These are phyloP conservation scores for Apiospora sp. DNA, from an alignment of 2,329 filamentous ascomycete species.

Conservation along the genomic window DNA sequence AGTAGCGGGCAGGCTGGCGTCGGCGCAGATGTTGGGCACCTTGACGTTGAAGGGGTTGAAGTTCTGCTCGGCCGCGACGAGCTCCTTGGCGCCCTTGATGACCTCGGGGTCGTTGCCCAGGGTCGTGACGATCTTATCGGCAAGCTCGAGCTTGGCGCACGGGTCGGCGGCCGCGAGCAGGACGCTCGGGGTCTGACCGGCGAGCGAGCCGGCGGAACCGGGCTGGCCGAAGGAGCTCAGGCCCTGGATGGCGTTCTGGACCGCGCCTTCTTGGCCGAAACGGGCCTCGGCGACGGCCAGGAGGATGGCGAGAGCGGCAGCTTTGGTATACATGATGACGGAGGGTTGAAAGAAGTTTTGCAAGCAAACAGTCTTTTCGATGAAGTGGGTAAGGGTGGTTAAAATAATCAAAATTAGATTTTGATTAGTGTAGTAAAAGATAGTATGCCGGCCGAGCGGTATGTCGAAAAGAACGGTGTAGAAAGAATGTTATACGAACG, in stretches of 20 bases:
- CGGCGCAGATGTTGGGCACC: constrained; percentile 69
- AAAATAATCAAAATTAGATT: background rate
- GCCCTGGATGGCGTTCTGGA: constrained; percentile 61
- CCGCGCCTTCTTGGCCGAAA: constrained; percentile 70
- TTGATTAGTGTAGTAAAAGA: constrained; percentile 16
- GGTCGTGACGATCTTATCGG: constrained; percentile 68
- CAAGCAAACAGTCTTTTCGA: constrained; percentile 22
- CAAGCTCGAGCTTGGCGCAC: constrained; percentile 71
- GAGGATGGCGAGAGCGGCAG: constrained; percentile 49
- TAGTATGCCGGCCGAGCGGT: constrained; percentile 42
- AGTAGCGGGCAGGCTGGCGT: constrained; percentile 68
- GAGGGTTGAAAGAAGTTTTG: constrained; percentile 26
- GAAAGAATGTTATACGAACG: constrained; percentile 43
- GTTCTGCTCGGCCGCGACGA: constrained; percentile 76
- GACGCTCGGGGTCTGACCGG: constrained; percentile 66
- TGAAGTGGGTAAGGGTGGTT: constrained; percentile 1
- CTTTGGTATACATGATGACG: constrained; percentile 52
- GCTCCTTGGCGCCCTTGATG: constrained; percentile 66
- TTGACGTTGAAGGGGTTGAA: constrained; percentile 71
- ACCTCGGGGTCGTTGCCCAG: constrained; percentile 68
- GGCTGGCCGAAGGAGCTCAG: constrained; percentile 63
- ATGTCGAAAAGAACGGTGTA: constrained; percentile 36
- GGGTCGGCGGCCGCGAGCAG: constrained; percentile 71
- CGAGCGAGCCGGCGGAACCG: constrained; percentile 69
- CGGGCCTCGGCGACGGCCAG: constrained; percentile 58